phyloP scores from a whole-genome alignment of 495 filamentous ascomycete species.

The Lineolata rhizophorae region DNA sequence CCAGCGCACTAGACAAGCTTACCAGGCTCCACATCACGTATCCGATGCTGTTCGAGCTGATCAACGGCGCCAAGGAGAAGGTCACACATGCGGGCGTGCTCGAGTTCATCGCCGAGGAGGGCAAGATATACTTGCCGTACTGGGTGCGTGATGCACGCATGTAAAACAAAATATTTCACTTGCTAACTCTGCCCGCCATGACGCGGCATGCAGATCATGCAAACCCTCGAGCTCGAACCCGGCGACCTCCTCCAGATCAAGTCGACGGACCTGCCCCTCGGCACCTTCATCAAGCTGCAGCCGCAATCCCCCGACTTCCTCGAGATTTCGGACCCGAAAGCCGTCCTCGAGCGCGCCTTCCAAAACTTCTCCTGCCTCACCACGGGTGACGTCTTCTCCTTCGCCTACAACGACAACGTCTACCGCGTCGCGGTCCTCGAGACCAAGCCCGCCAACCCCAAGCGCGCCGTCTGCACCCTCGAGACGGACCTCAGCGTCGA shows the following conservation, averaged over 20 bases:
- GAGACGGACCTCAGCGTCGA: constrained; percentile 93
- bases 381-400: constrained; percentile 81
- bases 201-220: constrained; percentile 49
- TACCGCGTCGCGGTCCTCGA: constrained; percentile 87
- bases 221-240: constrained; percentile 66
- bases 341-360: constrained; percentile 92
- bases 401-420: constrained; percentile 79
- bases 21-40: constrained; percentile 93
- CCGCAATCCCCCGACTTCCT: constrained; percentile 80
- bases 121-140: constrained; percentile 81
- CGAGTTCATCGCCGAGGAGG: constrained; percentile 95
- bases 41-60: constrained; percentile 88
- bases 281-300: constrained; percentile 85
- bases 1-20: constrained; percentile 86
- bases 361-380: constrained; percentile 85
- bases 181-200: neutral
- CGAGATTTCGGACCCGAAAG: constrained; percentile 90
- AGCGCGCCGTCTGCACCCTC: constrained; percentile 66
- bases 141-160: constrained; percentile 81
- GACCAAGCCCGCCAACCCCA: constrained; percentile 63
- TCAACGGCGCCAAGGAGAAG: constrained; percentile 58
- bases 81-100: constrained; percentile 84
- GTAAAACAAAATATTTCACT: too few species aligned
- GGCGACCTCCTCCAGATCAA: constrained; percentile 90
- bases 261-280: constrained; percentile 73